Evolutionary conservation across 306 rosid genomes (phyloP).

Genomic region (Luffa aegyptiaca): DNA sequence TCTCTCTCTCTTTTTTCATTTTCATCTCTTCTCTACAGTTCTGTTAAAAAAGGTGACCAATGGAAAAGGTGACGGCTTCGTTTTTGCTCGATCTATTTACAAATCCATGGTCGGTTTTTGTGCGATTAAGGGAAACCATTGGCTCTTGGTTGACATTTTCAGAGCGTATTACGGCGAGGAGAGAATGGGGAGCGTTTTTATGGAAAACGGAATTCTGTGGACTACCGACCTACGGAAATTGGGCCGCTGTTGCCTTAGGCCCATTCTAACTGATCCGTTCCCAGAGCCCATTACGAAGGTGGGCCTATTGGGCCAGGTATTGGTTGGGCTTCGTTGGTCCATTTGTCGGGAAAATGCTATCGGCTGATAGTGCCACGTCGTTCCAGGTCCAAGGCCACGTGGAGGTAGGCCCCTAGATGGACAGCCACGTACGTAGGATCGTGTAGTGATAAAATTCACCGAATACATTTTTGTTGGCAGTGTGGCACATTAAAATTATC

Average conservation of each 20-base stretch:
- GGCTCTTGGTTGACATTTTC: not conserved
- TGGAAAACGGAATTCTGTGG: not conserved
- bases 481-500: not conserved
- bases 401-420: not conserved
- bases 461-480: not conserved
- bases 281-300: not conserved
- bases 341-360: not conserved
- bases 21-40: not conserved
- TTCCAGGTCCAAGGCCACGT: not conserved
- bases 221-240: not conserved
- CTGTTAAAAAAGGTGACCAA: not conserved
- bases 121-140: not conserved
- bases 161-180: not conserved
- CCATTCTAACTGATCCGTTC: not conserved
- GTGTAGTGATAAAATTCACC: not conserved
- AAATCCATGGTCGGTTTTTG: constrained; percentile 1
- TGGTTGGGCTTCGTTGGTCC: not conserved
- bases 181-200: not conserved
- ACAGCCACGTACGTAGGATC: not conserved
- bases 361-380: not conserved
- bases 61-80: not conserved
- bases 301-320: not conserved
- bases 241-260: not conserved
- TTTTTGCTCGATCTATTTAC: not conserved
- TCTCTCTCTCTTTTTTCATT: no score